Base-by-base conservation (phyloP, 192 early-diverging fungal species). In the Entomortierella chlamydospora region DNA sequence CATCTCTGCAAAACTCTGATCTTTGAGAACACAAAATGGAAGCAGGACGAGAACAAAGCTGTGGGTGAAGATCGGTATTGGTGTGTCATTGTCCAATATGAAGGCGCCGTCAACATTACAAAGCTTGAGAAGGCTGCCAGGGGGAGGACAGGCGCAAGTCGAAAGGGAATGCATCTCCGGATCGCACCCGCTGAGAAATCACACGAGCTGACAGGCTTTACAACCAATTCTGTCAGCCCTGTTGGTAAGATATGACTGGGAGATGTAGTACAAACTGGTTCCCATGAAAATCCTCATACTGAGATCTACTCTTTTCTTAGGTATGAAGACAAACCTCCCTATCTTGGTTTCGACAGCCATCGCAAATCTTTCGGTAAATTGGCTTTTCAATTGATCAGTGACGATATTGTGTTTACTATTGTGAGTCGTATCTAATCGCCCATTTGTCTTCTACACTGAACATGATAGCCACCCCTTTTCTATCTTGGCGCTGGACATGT, bases 1-100 rank as follows among this genome's bases (percentile, higher is more conserved):
- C 95, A 98, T 57, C 83, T 98, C 52, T 98, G 97, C 87, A 98
- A 98, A 69, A 90, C 91, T 6, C 83, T 98, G 0, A 81, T 97
- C 9, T 87, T 98, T 61, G 95, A 96, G 76, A 98, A 98, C 85
- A 98, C 95, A 29, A 88, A 91, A 12, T 93, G 81, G 63, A 79
- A 83, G 1, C 86, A 90, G 64, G 83, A 83, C 65, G 70, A 68
- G 10, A 84, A 72, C 52, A 67, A 82, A 34, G 80, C 82, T 68
- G 70, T 64, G 34, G 50, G 53, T 28, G 82, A 31, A 45, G 81
- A 79, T 29, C 74, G 69, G 33, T 84, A 76, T 64, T 81, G 74
- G 73, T 70, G 68, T 66, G 55, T 79, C 41, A 33, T 84, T 25
- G 70, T 78, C n/a, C 70, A 81, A 41, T 78, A 85, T 56, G 70